Evolutionary conservation across 352 stramenopile species (phyloP), one percentile per base, ranked within the genome.

Genomic region (Pythium aristosporum): DNA sequence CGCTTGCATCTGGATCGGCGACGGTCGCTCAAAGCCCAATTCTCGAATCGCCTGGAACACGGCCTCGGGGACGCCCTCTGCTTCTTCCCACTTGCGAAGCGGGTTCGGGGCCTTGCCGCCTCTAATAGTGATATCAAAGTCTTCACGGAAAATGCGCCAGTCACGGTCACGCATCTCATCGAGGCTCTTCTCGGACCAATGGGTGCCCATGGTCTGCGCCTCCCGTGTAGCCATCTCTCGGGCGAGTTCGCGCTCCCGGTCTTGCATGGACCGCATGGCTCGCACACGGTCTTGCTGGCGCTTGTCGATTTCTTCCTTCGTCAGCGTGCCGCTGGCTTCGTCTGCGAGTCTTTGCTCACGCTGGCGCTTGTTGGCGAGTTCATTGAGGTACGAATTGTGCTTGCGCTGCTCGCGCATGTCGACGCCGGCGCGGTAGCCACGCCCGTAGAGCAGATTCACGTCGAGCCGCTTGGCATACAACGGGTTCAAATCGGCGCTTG

Each of bases 141-240:
- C 98, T 75, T 99, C 98, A 23, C 97, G 88, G 71, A 99, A 98
- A 68, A 99, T 99, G 62, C 97, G 87, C 98, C 98, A 99, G 85
- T 99, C 98, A 20, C 98, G 90, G 43, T 93, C 75, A 34, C 92
- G 98, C 97, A 99, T 99, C 10, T 97, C 88, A 21, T 74, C 73
- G 28, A 99, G 71, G 42, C 79, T 68, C 79, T 99, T 99, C 55
- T 98, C 96, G 18, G 82, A 96, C 87, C 97, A 98, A 69, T 98
- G 94, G 25, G 74, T 84, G 34, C 84, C 84, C 72, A 86, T 91
- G 2, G 81, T 84, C 62, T 92, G 75, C 2, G 83, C 84, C 54
- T 93, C 82, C 16, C 67, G 85, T 2, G 61, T 75, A 36, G 72
- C 87, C 63, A 94, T 85, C n/a, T 89, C 87, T 34, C 77, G 65